Conservation (phyloP, 257 asterid species). For the Solanum pennellii region DNA sequence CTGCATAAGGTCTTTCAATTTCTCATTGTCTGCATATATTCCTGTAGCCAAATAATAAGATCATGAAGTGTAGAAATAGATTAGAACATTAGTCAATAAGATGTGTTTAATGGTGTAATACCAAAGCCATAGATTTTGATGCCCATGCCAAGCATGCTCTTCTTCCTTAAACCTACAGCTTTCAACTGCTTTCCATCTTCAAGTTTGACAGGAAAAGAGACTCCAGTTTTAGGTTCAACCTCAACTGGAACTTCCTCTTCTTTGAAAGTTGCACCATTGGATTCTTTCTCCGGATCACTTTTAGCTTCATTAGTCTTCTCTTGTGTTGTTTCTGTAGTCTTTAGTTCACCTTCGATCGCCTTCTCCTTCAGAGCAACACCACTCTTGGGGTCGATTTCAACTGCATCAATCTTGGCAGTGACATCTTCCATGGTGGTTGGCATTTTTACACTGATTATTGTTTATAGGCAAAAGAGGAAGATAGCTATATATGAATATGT, state of each 20-base stretch:
- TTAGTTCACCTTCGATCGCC: slow-evolving; percentile 3
- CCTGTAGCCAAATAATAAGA: slow-evolving; percentile 26
- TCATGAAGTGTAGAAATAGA: neutral
- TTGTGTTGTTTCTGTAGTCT: neutral
- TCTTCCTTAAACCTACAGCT: slow-evolving; percentile 65
- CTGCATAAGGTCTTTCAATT: slow-evolving; percentile 31
- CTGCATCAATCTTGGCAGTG: slow-evolving; percentile 18
- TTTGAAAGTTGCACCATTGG: slow-evolving; percentile 6
- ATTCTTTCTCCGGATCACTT: slow-evolving; percentile 6
- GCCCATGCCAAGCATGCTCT: slow-evolving; percentile 63
- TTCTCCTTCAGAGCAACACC: slow-evolving; percentile 18
- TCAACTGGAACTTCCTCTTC: slow-evolving; percentile 43
- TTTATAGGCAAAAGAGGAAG: neutral
- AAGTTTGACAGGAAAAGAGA: slow-evolving; percentile 48
- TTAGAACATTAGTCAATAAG: neutral
- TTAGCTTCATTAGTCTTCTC: slow-evolving; percentile 20
- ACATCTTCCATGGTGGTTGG: slow-evolving; percentile 40
- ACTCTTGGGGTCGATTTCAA: slow-evolving; percentile 36
- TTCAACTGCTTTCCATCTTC: slow-evolving; percentile 44
- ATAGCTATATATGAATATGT: neutral
- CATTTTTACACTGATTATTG: slow-evolving; percentile 11
- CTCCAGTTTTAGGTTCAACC: slow-evolving; percentile 49
- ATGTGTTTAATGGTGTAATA: slow-evolving; percentile 1
- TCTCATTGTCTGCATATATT: slow-evolving; percentile 53
- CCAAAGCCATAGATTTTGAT: slow-evolving; percentile 63